These are phyloP conservation scores for Alternaria triticimaculans DNA, from an alignment of 2,329 filamentous ascomycete species.

Conservation along the genomic window DNA sequence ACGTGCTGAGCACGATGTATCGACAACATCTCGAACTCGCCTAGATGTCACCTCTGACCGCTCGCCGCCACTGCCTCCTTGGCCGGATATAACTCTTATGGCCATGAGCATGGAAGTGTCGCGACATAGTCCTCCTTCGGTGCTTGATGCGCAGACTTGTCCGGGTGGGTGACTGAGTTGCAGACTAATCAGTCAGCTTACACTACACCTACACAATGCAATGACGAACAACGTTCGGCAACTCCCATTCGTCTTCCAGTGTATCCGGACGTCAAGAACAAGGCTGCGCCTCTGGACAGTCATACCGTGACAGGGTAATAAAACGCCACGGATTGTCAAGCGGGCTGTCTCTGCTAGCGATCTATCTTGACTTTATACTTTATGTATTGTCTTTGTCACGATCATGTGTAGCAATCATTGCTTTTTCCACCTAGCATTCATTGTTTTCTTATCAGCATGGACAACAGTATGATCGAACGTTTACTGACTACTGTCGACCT, in stretches of 20 bases:
- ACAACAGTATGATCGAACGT: constrained; percentile 17
- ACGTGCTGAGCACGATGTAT: not conserved
- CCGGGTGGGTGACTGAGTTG: not conserved
- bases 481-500: constrained; percentile 37
- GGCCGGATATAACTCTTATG: not conserved
- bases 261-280: not conserved
- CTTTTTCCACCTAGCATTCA: not conserved
- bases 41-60: not conserved
- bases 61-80: not conserved
- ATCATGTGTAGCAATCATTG: not conserved
- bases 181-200: not conserved
- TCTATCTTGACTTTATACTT: not conserved
- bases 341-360: not conserved
- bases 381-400: not conserved
- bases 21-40: not conserved
- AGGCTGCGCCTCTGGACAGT: not conserved
- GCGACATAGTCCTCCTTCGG: not conserved
- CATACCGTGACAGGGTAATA: not conserved
- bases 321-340: not conserved
- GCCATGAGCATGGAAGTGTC: not conserved
- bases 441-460: constrained; percentile 12
- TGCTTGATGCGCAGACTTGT: not conserved
- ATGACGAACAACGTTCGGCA: not conserved
- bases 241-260: not conserved
- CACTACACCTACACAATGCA: not conserved